Evolutionary conservation across 192 early-diverging fungal species (phyloP).

Genomic region (Coemansia brasiliensis): DNA sequence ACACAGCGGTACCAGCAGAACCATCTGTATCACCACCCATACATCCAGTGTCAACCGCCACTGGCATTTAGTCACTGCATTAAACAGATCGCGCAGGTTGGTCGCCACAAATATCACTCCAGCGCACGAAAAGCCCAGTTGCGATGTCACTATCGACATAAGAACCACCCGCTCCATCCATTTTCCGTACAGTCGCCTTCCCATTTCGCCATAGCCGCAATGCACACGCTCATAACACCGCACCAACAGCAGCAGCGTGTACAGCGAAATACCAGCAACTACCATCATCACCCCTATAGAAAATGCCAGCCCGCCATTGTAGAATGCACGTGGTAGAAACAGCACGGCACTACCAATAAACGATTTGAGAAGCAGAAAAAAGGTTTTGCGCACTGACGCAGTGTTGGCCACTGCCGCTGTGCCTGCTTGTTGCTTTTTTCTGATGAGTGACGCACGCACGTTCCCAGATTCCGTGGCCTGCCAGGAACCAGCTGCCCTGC

Average conservation of each 20-base stretch:
- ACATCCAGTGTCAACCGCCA: conserved; percentile 60
- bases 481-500: neutral
- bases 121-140: conserved; percentile 84
- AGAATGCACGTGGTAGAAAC: conserved; percentile 72
- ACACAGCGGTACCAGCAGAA: conserved; percentile 74
- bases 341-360: conserved; percentile 77
- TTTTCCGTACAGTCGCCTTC: conserved; percentile 59
- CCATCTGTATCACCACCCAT: conserved; percentile 73
- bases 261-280: conserved; percentile 59
- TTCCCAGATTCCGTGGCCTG: too few relatives aligned
- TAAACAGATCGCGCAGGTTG: conserved; percentile 69
- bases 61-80: conserved; percentile 66
- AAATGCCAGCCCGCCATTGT: conserved; percentile 70
- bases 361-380: conserved; percentile 74
- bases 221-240: conserved; percentile 58
- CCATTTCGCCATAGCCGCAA: conserved; percentile 67
- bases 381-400: conserved; percentile 67
- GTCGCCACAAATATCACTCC: conserved; percentile 88
- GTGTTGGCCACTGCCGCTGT: neutral
- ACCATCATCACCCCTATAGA: conserved; percentile 54
- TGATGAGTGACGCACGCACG: neutral
- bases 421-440: neutral
- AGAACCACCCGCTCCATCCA: conserved; percentile 61
- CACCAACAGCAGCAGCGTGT: conserved; percentile 65
- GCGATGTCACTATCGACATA: conserved; percentile 66